Conservation (phyloP, 2,329 filamentous ascomycete genomes). For the Pseudogymnoascus sp. region DNA sequence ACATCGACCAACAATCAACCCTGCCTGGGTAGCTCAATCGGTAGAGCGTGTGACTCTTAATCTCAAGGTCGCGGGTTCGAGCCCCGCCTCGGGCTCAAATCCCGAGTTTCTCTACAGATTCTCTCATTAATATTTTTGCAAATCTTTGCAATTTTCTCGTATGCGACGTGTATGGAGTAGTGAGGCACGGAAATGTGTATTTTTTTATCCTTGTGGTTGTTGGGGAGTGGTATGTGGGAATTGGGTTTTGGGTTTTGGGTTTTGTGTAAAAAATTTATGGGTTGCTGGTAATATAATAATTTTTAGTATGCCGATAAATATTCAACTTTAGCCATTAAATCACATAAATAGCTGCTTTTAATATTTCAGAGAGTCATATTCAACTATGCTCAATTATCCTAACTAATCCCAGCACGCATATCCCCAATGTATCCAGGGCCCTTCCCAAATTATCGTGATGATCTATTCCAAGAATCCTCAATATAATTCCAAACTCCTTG, state of each 20-base stretch:
- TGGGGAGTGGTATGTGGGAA: neutral
- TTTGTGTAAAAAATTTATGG: neutral
- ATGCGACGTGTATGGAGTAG: neutral
- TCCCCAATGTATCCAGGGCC: neutral
- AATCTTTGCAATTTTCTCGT: neutral
- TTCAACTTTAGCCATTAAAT: neutral
- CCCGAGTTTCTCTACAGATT: slow-evolving; percentile 7
- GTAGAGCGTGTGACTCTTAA: slow-evolving; percentile 64
- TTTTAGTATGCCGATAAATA: neutral
- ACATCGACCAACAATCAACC: slow-evolving; percentile 3
- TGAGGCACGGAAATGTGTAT: neutral
- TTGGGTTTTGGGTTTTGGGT: neutral
- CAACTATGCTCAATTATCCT: neutral
- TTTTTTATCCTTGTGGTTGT: neutral
- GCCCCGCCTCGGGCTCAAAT: slow-evolving; percentile 7
- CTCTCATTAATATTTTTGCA: neutral
- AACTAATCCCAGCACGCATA: neutral
- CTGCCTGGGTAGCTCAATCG: slow-evolving; percentile 50
- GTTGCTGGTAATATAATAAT: too few relatives aligned
- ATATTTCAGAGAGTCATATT: neutral
- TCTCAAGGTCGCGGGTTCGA: slow-evolving; percentile 7
- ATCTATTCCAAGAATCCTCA: neutral
- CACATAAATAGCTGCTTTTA: neutral
- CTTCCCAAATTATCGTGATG: neutral
- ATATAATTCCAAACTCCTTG: slow-evolving; percentile 28